These are phyloP conservation scores for Alternaria sp. DNA, from an alignment of 2,329 filamentous ascomycete genomes.

Conservation along the genomic window DNA sequence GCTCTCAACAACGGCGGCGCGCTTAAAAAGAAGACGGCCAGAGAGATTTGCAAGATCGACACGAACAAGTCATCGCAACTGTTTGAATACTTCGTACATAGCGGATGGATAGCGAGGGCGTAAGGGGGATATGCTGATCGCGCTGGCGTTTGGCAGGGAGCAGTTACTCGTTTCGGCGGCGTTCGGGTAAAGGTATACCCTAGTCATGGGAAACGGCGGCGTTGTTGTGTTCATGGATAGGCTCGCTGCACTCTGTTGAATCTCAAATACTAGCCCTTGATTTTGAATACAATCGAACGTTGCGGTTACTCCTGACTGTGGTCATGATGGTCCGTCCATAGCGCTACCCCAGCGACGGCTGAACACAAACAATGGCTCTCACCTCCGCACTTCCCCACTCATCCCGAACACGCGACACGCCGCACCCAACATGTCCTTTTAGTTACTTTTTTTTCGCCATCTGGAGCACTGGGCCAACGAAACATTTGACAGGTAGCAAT, in stretches of 20 bases:
- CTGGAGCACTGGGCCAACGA: slow-evolving; percentile 14
- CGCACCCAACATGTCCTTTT: slow-evolving; percentile 32
- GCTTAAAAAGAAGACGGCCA: slow-evolving; percentile 93
- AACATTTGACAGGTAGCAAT: slow-evolving; percentile 14
- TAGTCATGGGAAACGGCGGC: slow-evolving; percentile 15
- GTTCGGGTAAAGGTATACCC: slow-evolving; percentile 36
- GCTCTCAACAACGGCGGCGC: slow-evolving; percentile 86
- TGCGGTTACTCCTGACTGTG: slow-evolving; percentile 3
- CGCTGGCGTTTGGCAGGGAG: slow-evolving; percentile 4
- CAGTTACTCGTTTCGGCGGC: slow-evolving; percentile 5
- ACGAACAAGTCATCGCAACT: slow-evolving; percentile 83
- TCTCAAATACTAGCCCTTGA: slow-evolving; percentile 4
- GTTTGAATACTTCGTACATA: slow-evolving; percentile 94
- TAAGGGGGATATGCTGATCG: slow-evolving; percentile 50
- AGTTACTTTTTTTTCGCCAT: slow-evolving; percentile 14
- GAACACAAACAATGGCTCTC: slow-evolving; percentile 30
- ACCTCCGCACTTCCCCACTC: slow-evolving; percentile 23
- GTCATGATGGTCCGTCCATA: slow-evolving; percentile 12
- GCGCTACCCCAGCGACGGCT: slow-evolving; percentile 22
- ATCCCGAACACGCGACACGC: slow-evolving; percentile 18
- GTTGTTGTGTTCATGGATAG: slow-evolving; percentile 12
- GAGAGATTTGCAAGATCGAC: slow-evolving; percentile 84
- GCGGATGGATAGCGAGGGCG: slow-evolving; percentile 89
- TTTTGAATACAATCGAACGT: slow-evolving; percentile 1
- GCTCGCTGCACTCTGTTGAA: slow-evolving; percentile 17